A percentile compares a stretch with the other conserved stretches of the same genome.
Conservation (phyloP, 495 filamentous ascomycete species). For the Neurospora sp. region DNA sequence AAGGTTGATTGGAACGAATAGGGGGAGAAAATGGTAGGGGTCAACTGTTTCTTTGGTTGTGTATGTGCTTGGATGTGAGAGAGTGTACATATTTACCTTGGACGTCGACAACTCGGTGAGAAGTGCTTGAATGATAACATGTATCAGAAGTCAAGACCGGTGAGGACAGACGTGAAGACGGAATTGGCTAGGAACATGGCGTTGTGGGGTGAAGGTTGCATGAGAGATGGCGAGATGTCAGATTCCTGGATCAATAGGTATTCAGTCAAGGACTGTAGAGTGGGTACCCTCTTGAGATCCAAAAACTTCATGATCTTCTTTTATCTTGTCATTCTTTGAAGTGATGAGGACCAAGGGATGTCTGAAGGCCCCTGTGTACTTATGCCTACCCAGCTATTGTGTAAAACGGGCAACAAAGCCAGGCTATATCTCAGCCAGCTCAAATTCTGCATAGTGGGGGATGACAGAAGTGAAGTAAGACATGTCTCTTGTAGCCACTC, state of each 20-base stretch:
- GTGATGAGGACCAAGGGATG: background rate
- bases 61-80: background rate
- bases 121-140: background rate
- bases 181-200: background rate
- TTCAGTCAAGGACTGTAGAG: background rate
- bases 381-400: background rate
- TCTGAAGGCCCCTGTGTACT: background rate
- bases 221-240: background rate
- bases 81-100: background rate
- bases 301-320: background rate
- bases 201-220: background rate
- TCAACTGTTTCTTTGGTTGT: background rate
- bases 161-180: background rate
- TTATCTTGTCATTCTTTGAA: background rate
- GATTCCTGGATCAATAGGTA: background rate
- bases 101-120: background rate
- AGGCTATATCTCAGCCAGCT: background rate
- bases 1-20: no score
- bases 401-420: background rate
- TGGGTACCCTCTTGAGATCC: background rate
- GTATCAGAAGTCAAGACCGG: background rate
- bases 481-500: background rate
- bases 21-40: background rate
- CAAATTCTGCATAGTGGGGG: background rate
- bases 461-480: background rate